Conservation (phyloP, 139 green algal genomes). For the Chlamydomonas sp. region DNA sequence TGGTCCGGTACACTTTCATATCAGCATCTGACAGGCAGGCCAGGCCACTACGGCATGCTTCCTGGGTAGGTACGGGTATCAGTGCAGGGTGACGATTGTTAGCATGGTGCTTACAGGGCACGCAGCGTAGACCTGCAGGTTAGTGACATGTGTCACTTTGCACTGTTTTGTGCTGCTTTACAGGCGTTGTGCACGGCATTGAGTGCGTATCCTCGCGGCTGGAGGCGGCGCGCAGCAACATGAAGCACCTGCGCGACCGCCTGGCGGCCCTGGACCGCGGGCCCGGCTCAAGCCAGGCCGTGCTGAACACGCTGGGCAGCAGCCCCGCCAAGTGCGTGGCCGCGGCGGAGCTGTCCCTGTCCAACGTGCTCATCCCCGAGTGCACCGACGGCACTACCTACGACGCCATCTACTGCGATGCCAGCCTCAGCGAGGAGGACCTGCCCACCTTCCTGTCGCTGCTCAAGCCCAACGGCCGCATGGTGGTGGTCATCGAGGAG, state of each 20-base stretch:
- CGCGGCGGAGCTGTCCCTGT: constrained; percentile 42
- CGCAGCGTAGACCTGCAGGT: too few species aligned
- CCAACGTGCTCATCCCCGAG: constrained; percentile 72
- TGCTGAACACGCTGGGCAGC: constrained; percentile 33
- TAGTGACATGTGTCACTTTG: background rate
- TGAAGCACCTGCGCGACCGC: constrained; percentile 54
- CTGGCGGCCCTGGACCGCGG: constrained; percentile 39
- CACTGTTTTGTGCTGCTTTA: background rate
- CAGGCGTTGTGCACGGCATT: constrained; percentile 53
- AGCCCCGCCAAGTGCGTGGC: constrained; percentile 37
- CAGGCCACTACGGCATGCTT: too few species aligned
- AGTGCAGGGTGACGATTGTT: too few species aligned
- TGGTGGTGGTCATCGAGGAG: constrained; percentile 68
- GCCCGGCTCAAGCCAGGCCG: constrained; percentile 29
- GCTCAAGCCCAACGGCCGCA: constrained; percentile 60
- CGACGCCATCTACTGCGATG: constrained; percentile 70
- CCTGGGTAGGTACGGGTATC: too few species aligned
- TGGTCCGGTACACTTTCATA: too few species aligned
- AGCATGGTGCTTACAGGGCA: too few species aligned
- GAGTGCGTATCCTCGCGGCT: constrained; percentile 65
- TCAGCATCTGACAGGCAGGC: too few species aligned
- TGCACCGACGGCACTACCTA: constrained; percentile 64
- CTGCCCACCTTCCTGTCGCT: constrained; percentile 67
- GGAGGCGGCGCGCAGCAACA: constrained; percentile 57
- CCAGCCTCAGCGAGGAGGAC: constrained; percentile 62